Evolutionary conservation across 225 moss, liverwort and hornwort genomes (phyloP).

Genomic region (Antitrichia curtipendula): DNA sequence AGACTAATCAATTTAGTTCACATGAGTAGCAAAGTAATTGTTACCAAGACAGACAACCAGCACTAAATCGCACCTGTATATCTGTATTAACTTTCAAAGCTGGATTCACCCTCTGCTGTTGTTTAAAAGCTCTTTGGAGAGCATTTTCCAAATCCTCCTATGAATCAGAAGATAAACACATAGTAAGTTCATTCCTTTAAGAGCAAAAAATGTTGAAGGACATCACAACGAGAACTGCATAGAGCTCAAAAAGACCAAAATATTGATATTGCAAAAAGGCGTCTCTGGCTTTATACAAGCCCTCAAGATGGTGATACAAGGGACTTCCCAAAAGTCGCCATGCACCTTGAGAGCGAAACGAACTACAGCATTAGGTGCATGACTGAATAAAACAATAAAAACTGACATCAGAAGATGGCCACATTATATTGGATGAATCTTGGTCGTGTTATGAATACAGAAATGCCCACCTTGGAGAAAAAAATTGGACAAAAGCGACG

Average conservation of each 20-base stretch:
- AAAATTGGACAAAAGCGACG: slow-evolving; percentile 93
- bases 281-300: background rate
- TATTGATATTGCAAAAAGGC: background rate
- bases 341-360: background rate
- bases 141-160: slow-evolving; percentile 98
- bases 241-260: background rate
- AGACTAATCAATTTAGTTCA: background rate
- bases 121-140: slow-evolving; percentile 78
- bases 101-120: slow-evolving; percentile 87
- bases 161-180: background rate
- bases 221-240: background rate
- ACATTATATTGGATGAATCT: background rate
- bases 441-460: background rate
- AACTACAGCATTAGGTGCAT: background rate
- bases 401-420: background rate
- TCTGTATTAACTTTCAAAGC: slow-evolving; percentile 74
- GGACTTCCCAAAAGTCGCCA: background rate
- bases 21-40: background rate
- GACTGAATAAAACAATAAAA: background rate
- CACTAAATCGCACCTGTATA: slow-evolving; percentile 55
- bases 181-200: background rate
- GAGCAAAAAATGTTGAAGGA: background rate
- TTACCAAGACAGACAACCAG: background rate
- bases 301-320: background rate
- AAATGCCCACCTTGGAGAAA: slow-evolving; percentile 72